Evolutionary conservation across 1,284 basidiomycete genomes (phyloP), one percentile per base, ranked within the genome.

Genomic region (Meira miltonrushii): DNA sequence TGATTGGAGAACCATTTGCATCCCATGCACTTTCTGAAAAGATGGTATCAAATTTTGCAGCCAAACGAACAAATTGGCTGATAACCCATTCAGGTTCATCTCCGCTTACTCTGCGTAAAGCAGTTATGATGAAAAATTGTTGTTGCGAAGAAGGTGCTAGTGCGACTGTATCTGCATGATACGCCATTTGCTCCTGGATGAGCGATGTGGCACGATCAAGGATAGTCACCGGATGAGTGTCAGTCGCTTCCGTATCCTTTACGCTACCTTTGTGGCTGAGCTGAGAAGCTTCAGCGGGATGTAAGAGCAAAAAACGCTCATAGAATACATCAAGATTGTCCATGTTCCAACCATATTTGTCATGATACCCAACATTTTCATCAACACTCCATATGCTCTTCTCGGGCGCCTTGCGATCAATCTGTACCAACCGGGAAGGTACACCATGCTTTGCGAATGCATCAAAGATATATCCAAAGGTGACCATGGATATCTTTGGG

Each of bases 381-480:
- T 48, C 46, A 25, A 48, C 46, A 48, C 7, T 23, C 46, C 46
- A 48, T 23, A 13, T 15, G 46, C 46, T 21, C 23, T 48, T 48
- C 17, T 48, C 21, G 6, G 46, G 46, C 5, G 17, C 46, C 12
- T 48, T 17, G 2, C 17, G 46, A 23, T 48, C n/a, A 12, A 48
- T 5, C 2, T 48, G 46, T 12, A 48, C 46, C n/a, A 48, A 13
- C 5, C 12, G 12, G 17, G 50, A 39, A 12, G 50, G 50, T 38
- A 39, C 19, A 40, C 50, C 28, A 28, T 53, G 50, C 50, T 53
- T 53, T 6, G 21, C 17, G 23, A 53, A 53, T n/a, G 17, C 50
- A 17, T 33, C 21, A 41, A 53, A 53, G 15, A 53, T 15, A 39
- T n/a, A 13, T 5, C 28, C 39, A 25, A 33, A 53, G 17, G 50